phyloP scores from a whole-genome alignment of 257 asterid species.

The Solanum corneliomulleri region DNA sequence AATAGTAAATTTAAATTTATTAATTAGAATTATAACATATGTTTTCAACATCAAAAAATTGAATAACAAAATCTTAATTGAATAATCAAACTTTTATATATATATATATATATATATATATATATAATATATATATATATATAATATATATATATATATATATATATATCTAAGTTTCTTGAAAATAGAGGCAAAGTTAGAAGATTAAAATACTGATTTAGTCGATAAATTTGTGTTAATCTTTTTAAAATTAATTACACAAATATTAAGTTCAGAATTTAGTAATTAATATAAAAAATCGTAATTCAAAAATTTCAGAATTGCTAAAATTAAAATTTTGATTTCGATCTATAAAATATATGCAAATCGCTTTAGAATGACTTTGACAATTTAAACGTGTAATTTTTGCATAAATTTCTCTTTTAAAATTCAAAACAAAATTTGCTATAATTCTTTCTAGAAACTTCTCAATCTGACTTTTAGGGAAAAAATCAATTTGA shows the following conservation, averaged over 20 bases:
- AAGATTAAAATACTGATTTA: background rate
- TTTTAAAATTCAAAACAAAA: background rate
- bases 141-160: no score
- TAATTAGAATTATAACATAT: background rate
- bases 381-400: background rate
- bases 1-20: background rate
- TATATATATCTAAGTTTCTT: background rate
- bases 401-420: background rate
- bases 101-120: no score
- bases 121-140: no score
- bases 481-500: background rate
- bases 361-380: background rate
- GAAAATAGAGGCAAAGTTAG: background rate
- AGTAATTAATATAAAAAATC: background rate
- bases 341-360: background rate
- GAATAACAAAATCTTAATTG: background rate
- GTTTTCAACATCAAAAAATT: background rate
- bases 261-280: background rate
- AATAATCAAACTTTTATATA: background rate
- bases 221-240: background rate
- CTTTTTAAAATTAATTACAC: background rate
- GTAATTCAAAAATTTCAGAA: background rate
- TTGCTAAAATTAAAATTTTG: background rate
- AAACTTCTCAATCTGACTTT: background rate
- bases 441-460: background rate